Conservation (phyloP, 2,329 filamentous ascomycete species). For the Fusarium brachygibbosum region DNA sequence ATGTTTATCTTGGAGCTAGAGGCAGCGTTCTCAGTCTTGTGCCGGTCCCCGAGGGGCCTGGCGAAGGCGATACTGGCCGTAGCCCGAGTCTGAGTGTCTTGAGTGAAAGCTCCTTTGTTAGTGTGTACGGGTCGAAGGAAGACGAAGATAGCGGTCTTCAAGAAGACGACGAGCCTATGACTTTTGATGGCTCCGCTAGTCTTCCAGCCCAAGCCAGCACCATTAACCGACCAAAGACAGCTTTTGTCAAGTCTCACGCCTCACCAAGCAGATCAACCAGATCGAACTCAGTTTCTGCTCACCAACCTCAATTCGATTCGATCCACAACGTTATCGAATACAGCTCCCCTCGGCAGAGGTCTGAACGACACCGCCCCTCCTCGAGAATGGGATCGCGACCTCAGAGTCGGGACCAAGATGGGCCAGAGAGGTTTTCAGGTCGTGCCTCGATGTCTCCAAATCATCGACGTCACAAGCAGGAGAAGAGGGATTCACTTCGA, state of each 20-base stretch:
- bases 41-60: slow-evolving; percentile 59
- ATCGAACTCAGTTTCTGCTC: slow-evolving; percentile 52
- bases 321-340: slow-evolving; percentile 62
- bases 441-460: slow-evolving; percentile 36
- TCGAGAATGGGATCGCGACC: slow-evolving; percentile 52
- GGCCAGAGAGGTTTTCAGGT: slow-evolving; percentile 29
- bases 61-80: slow-evolving; percentile 38
- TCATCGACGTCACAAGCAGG: slow-evolving; percentile 56
- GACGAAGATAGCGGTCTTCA: slow-evolving; percentile 44
- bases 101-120: slow-evolving; percentile 76
- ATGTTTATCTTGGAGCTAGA: slow-evolving; percentile 66
- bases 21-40: slow-evolving; percentile 66
- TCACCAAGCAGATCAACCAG: slow-evolving; percentile 34
- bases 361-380: slow-evolving; percentile 56
- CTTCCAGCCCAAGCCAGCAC: slow-evolving; percentile 29
- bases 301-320: slow-evolving; percentile 58
- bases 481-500: slow-evolving; percentile 63
- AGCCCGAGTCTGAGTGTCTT: slow-evolving; percentile 74
- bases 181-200: slow-evolving; percentile 48
- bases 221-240: slow-evolving; percentile 44
- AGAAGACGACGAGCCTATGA: slow-evolving; percentile 51
- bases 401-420: slow-evolving; percentile 48
- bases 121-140: slow-evolving; percentile 69
- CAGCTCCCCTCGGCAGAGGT: slow-evolving; percentile 64
- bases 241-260: slow-evolving; percentile 31